Percentiles rank a stretch among this genome's conserved stretches.
Evolutionary conservation across 2,329 filamentous ascomycete species (phyloP).

Genomic region (Parastagonospora nodorum): DNA sequence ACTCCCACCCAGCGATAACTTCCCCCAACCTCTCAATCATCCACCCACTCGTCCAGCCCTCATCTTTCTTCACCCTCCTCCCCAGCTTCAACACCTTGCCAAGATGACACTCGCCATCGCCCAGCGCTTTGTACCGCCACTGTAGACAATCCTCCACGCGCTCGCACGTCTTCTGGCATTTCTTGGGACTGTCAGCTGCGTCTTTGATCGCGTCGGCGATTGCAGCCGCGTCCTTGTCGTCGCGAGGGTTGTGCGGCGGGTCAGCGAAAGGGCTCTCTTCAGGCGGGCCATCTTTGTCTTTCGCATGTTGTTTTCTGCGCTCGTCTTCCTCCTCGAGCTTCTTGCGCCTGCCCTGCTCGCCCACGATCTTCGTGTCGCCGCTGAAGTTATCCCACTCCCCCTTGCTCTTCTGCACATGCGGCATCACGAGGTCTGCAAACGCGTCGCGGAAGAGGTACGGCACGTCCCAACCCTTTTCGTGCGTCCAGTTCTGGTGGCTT

Average conservation of each 20-base stretch:
- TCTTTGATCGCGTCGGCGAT: constrained; percentile 22
- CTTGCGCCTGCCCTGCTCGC: constrained; percentile 18
- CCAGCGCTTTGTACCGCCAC: constrained; percentile 34
- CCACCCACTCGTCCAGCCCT: constrained; percentile 45
- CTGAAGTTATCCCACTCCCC: constrained; percentile 44
- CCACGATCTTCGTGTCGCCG: constrained; percentile 22
- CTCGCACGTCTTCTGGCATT: constrained; percentile 37
- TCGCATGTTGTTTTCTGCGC: constrained; percentile 6
- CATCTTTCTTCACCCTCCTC: constrained; percentile 15
- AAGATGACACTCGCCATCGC: constrained; percentile 39
- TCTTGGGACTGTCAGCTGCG: constrained; percentile 26
- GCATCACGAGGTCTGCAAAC: constrained; percentile 37
- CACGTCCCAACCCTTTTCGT: constrained; percentile 34
- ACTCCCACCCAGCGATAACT: constrained; percentile 29
- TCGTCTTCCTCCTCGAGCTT: constrained; percentile 15
- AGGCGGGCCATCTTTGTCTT: neutral
- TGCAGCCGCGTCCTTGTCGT: constrained; percentile 20
- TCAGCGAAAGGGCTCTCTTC: neutral
- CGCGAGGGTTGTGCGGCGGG: neutral
- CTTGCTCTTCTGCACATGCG: constrained; percentile 33
- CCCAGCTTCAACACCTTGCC: constrained; percentile 40
- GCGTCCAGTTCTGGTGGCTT: constrained; percentile 40
- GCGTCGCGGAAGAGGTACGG: constrained; percentile 43
- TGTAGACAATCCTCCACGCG: constrained; percentile 42
- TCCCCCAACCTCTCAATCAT: constrained; percentile 36